These are phyloP conservation scores for Plasmodium inui DNA, from an alignment of 169 alveolate genomes.

Conservation along the genomic window DNA sequence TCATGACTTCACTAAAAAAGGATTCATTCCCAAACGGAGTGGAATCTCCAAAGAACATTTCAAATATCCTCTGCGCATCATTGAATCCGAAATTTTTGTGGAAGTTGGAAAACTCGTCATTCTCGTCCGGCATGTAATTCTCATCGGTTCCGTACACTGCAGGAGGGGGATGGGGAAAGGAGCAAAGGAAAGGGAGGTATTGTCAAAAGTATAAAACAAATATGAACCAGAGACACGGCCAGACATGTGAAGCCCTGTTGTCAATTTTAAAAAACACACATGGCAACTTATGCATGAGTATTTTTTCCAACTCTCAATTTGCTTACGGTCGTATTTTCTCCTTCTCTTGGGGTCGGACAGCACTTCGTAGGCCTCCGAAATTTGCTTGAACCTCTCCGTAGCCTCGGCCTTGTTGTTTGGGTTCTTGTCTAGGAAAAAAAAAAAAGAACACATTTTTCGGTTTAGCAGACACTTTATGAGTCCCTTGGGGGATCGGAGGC, in stretches of 20 bases:
- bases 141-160: slow-evolving; percentile 66
- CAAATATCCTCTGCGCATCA: slow-evolving; percentile 79
- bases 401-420: slow-evolving; percentile 79
- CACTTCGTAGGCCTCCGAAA: slow-evolving; percentile 83
- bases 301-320: background rate
- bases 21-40: slow-evolving; percentile 64
- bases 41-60: slow-evolving; percentile 79
- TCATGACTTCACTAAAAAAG: slow-evolving; percentile 69
- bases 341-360: slow-evolving; percentile 81
- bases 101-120: slow-evolving; percentile 53
- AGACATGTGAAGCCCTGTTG: background rate
- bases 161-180: background rate
- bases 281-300: background rate
- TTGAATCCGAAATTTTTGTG: slow-evolving; percentile 77
- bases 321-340: slow-evolving; percentile 79
- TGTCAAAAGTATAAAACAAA: no score
- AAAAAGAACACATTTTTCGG: background rate
- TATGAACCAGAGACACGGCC: no score
- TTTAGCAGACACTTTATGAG: background rate
- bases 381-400: slow-evolving; percentile 81
- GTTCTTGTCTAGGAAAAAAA: slow-evolving; percentile 73
- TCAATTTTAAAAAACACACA: background rate
- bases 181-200: no score
- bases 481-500: background rate
- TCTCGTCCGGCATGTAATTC: slow-evolving; percentile 32